phyloP scores from a whole-genome alignment of 371 early-diverging fungal species.

The Parasitella parasitica region DNA sequence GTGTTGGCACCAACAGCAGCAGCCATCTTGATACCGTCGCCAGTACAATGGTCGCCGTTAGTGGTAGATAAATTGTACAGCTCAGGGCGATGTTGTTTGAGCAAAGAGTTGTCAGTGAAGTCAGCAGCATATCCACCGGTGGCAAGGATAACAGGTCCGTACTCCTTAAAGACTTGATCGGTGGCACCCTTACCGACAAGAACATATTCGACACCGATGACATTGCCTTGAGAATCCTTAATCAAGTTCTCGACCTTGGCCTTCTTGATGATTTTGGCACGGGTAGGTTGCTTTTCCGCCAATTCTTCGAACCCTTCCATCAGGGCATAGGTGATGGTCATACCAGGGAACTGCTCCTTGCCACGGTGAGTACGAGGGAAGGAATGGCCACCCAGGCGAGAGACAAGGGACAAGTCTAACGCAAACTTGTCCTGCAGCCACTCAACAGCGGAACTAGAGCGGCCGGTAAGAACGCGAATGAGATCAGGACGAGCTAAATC shows the following conservation, averaged over 20 bases:
- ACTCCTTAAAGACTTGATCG: constrained; percentile 54
- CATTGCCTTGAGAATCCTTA: constrained; percentile 52
- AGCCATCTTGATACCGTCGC: constrained; percentile 94
- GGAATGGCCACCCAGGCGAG: constrained; percentile 89
- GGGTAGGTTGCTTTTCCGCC: constrained; percentile 65
- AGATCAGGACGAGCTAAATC: constrained; percentile 84
- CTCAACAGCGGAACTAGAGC: constrained; percentile 87
- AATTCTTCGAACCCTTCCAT: constrained; percentile 86
- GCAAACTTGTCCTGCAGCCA: constrained; percentile 91
- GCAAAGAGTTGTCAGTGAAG: constrained; percentile 63
- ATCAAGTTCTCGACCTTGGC: constrained; percentile 71
- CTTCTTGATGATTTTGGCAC: constrained; percentile 79
- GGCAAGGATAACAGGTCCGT: constrained; percentile 87
- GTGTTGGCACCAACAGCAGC: constrained; percentile 79
- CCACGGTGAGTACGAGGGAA: constrained; percentile 95
- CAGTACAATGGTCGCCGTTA: constrained; percentile 94
- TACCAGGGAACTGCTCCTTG: constrained; percentile 91
- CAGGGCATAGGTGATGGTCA: constrained; percentile 94
- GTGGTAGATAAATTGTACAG: constrained; percentile 75
- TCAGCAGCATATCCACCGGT: constrained; percentile 93
- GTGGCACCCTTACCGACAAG: constrained; percentile 55
- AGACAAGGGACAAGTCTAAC: constrained; percentile 84
- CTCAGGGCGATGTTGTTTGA: constrained; percentile 73
- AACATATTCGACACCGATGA: constrained; percentile 85
- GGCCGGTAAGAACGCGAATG: constrained; percentile 83